Evolutionary conservation across 257 asterid genomes (phyloP).

Genomic region (Primulina eburnea): DNA sequence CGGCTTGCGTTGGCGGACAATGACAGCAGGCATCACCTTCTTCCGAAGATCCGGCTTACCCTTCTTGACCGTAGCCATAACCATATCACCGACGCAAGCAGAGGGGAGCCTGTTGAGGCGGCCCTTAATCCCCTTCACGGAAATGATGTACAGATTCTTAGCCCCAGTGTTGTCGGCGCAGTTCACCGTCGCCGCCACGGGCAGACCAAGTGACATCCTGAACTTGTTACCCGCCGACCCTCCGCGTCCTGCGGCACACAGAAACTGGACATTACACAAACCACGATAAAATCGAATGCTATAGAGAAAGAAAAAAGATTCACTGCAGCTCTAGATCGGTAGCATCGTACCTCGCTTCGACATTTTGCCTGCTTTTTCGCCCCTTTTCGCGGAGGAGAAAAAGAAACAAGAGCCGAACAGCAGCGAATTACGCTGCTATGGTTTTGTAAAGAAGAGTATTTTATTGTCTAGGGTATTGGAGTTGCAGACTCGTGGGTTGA

Average conservation of each 20-base stretch:
- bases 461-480: too few species aligned
- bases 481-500: too few species aligned
- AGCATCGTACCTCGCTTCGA: constrained; percentile 52
- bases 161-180: constrained; percentile 71
- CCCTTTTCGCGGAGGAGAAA: neutral
- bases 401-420: neutral
- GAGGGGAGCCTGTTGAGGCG: constrained; percentile 62
- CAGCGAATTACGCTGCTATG: constrained; percentile 14
- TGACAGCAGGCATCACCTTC: constrained; percentile 83
- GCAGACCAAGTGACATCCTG: constrained; percentile 66
- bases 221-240: constrained; percentile 68
- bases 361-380: constrained; percentile 26
- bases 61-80: constrained; percentile 71
- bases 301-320: neutral
- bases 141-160: constrained; percentile 62
- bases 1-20: constrained; percentile 71
- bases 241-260: constrained; percentile 43
- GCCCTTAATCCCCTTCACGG: constrained; percentile 63
- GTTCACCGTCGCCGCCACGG: constrained; percentile 75
- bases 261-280: neutral
- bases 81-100: constrained; percentile 72
- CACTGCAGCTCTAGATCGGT: neutral
- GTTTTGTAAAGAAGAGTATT: constrained; percentile 20
- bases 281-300: neutral
- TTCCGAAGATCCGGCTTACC: constrained; percentile 71